Evolutionary conservation across 306 rosid species (phyloP), one percentile per base, ranked within the genome.

Genomic region (Senna tora): DNA sequence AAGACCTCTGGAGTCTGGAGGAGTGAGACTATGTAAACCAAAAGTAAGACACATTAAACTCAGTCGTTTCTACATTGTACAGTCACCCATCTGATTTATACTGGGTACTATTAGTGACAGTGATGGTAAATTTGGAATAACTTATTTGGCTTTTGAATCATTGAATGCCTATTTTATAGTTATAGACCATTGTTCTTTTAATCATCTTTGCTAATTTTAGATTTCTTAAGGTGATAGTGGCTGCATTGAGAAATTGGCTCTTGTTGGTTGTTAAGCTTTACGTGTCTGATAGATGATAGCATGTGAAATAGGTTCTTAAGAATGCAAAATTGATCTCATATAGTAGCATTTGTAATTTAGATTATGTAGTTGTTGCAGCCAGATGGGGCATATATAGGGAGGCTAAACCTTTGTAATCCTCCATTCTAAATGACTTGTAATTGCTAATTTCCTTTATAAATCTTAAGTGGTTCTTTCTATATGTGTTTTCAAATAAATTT

Each of bases 21-120:
- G n/a, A n/a, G n/a, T n/a, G n/a, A n/a, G n/a, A n/a, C n/a, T n/a
- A 59, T 34, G 45, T 41, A 59, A 34, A 59, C 65, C 53, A 42
- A 9, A 41, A 33, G 65, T 36, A 34, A 33, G 65, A 59, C 14
- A 33, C n/a, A 33, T 20, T n/a, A 17, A 59, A 59, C 33, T 32
- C 8, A 34, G 45, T 16, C 16, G 21, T 33, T 33, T 59, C 17
- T 58, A n/a, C 13, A 58, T 58, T 10, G 10, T 58, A n/a, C 13
- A 58, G 32, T 10, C 7, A 32, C 14, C 14, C 7, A 16, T 16
- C 65, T 59, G 65, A 59, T 34, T 59, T 34, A 9, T 34, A 16
- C 39, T 36, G 30, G 30, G 30, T 25, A 25, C 30, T 25, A 25
- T 25, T 25, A 25, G 30, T 25, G 30, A 50, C n/a, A 17, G 5